These are phyloP conservation scores for Noccaea bulbosa DNA, from an alignment of 345 rosid species.

Conservation along the genomic window DNA sequence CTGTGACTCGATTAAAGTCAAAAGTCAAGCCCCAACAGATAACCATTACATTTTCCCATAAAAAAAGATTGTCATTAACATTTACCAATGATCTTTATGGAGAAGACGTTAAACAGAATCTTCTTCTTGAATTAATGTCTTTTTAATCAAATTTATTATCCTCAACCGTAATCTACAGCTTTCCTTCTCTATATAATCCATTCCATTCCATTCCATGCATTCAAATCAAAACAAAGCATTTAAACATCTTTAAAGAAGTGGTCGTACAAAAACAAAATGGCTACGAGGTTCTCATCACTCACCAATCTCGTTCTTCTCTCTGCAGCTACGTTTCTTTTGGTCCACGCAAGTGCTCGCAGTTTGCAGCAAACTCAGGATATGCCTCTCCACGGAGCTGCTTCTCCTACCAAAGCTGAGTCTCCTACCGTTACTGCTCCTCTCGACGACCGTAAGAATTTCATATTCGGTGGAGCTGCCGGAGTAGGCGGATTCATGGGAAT, in stretches of 20 bases:
- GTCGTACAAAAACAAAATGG: conserved; percentile 14
- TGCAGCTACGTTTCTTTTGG: conserved; percentile 22
- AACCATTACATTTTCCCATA: conserved; percentile 19
- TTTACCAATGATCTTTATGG: conserved; percentile 17
- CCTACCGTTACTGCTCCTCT: conserved; percentile 9
- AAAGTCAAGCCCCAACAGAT: not conserved
- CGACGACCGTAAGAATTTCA: conserved; percentile 38
- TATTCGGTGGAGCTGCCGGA: conserved; percentile 43
- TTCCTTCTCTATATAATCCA: conserved; percentile 34
- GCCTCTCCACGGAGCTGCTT: conserved; percentile 25
- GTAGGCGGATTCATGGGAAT: conserved; percentile 43
- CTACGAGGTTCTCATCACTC: conserved; percentile 18
- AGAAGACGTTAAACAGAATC: conserved; percentile 32
- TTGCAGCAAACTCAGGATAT: conserved; percentile 28
- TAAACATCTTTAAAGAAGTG: not conserved
- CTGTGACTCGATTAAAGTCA: conserved; percentile 6
- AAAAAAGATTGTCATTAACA: conserved; percentile 31
- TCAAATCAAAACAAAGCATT: not conserved
- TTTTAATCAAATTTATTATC: conserved; percentile 32
- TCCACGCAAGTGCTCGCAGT: conserved; percentile 42
- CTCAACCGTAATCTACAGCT: conserved; percentile 28
- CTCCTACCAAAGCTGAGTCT: conserved; percentile 37
- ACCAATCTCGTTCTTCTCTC: conserved; percentile 20
- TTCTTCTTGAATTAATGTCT: conserved; percentile 18
- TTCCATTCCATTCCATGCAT: conserved; percentile 22